Evolutionary conservation across 2,329 filamentous ascomycete species (phyloP).

Genomic region (Trichoderma sp.): DNA sequence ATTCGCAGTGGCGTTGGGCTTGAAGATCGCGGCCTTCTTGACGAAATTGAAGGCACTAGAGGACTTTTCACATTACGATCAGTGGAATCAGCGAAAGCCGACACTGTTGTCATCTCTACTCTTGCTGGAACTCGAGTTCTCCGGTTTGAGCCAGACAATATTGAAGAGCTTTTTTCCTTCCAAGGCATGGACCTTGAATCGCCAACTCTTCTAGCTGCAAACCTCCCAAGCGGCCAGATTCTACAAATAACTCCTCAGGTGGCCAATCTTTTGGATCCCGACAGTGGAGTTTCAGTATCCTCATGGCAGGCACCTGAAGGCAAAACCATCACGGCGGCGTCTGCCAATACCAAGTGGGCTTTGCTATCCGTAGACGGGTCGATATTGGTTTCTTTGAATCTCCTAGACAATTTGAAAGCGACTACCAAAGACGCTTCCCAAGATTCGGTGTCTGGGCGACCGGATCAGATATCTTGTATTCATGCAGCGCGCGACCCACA

Average conservation of each 20-base stretch:
- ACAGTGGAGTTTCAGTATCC: slow-evolving; percentile 57
- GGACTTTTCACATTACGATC: slow-evolving; percentile 72
- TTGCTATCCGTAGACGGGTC: slow-evolving; percentile 77
- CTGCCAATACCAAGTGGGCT: slow-evolving; percentile 70
- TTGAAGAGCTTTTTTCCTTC: slow-evolving; percentile 84
- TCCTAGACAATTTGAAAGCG: slow-evolving; percentile 61
- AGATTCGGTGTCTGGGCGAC: slow-evolving; percentile 42
- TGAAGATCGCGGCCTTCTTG: slow-evolving; percentile 82
- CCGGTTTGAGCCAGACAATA: slow-evolving; percentile 69
- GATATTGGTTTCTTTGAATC: slow-evolving; percentile 69
- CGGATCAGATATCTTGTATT: slow-evolving; percentile 82
- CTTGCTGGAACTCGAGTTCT: slow-evolving; percentile 85
- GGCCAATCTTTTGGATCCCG: slow-evolving; percentile 65
- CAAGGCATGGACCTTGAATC: slow-evolving; percentile 70
- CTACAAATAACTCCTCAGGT: slow-evolving; percentile 75
- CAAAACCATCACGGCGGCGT: slow-evolving; percentile 74
- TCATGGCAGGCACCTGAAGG: slow-evolving; percentile 59
- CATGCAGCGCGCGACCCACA: slow-evolving; percentile 68
- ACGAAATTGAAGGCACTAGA: slow-evolving; percentile 74
- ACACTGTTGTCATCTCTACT: slow-evolving; percentile 80
- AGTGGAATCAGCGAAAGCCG: slow-evolving; percentile 49
- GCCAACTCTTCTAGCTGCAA: slow-evolving; percentile 72
- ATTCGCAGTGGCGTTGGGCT: slow-evolving; percentile 92
- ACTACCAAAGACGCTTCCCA: slow-evolving; percentile 64
- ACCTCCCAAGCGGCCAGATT: slow-evolving; percentile 64